Percentiles rank a stretch among this genome's conserved stretches.
These are phyloP conservation scores for Claviceps maximensis DNA, from an alignment of 2,329 filamentous ascomycete species.

Conservation along the genomic window DNA sequence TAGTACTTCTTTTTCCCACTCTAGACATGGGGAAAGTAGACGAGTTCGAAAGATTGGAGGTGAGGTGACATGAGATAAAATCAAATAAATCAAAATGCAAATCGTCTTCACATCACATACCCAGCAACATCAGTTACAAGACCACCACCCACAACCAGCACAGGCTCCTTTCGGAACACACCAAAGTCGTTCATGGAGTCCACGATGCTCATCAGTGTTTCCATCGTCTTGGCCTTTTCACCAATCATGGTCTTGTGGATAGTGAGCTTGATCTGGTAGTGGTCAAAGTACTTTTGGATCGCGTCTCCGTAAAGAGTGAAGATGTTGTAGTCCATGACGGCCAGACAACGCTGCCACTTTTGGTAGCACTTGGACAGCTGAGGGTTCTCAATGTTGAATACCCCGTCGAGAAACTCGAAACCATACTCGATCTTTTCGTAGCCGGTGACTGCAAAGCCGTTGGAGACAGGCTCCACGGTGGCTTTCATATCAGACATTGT, in stretches of 20 bases:
- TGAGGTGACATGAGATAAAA: no score
- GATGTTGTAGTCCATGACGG: slow-evolving; percentile 60
- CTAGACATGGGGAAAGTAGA: no score
- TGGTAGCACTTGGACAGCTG: slow-evolving; percentile 53
- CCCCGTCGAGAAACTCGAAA: slow-evolving; percentile 58
- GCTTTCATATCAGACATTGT: slow-evolving; percentile 58
- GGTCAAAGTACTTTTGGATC: slow-evolving; percentile 54
- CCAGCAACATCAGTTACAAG: slow-evolving; percentile 63
- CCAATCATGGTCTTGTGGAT: slow-evolving; percentile 64
- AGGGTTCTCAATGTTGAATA: slow-evolving; percentile 47
- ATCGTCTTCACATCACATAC: slow-evolving; percentile 28
- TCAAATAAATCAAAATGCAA: neutral
- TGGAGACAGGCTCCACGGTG: slow-evolving; percentile 46
- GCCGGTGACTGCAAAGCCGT: slow-evolving; percentile 57
- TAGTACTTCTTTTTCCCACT: no score
- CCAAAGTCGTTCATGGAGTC: slow-evolving; percentile 65
- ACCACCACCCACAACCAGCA: slow-evolving; percentile 53
- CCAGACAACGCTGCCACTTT: slow-evolving; percentile 50
- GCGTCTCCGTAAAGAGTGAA: slow-evolving; percentile 52
- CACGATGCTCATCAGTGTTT: slow-evolving; percentile 54
- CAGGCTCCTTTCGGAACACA: slow-evolving; percentile 54
- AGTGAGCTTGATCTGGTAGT: slow-evolving; percentile 47
- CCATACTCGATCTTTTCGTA: slow-evolving; percentile 68
- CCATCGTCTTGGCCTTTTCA: slow-evolving; percentile 62
- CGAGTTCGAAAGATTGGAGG: no score